Percentiles rank a stretch among this genome's conserved stretches.
phyloP scores from a whole-genome alignment of 371 early-diverging fungal genomes.

The Rhizopus arrhizus region DNA sequence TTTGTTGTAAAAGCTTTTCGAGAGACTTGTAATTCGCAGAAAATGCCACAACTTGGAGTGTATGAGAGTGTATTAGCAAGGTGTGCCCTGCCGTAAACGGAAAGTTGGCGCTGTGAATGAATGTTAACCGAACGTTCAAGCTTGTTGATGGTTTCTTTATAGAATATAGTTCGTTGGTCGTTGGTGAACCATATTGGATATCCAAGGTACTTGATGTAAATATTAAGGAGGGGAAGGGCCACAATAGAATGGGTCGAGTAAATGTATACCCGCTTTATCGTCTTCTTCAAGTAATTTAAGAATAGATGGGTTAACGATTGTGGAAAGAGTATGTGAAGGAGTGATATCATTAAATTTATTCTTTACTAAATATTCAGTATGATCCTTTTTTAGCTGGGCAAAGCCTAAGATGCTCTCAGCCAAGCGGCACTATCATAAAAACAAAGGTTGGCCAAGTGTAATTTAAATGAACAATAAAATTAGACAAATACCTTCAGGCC shows the following conservation, averaged over 20 bases:
- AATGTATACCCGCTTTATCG: slow-evolving; percentile 18
- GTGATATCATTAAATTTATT: slow-evolving; percentile 10
- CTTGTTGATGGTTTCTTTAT: no score
- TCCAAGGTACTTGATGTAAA: background rate
- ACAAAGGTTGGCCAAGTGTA: slow-evolving; percentile 19
- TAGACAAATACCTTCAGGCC: slow-evolving; percentile 23
- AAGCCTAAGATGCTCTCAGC: slow-evolving; percentile 11
- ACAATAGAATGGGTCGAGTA: slow-evolving; percentile 16
- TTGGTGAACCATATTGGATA: no score
- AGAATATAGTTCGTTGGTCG: no score
- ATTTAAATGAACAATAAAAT: slow-evolving; percentile 20
- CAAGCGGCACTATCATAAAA: slow-evolving; percentile 20
- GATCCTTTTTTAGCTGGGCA: slow-evolving; percentile 21
- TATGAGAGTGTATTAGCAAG: no score
- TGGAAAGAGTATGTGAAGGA: slow-evolving; percentile 12
- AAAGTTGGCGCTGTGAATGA: no score
- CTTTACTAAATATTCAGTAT: slow-evolving; percentile 10
- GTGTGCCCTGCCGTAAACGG: no score
- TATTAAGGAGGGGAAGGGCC: slow-evolving; percentile 14
- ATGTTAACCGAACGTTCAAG: no score
- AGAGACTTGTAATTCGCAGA: no score
- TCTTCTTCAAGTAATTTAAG: slow-evolving; percentile 20
- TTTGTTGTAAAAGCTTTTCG: no score
- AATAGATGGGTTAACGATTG: slow-evolving; percentile 17
- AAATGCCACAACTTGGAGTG: no score